A percentile compares a stretch with the other conserved stretches of the same genome.
These are phyloP conservation scores for Calonectria leucothoes DNA, from an alignment of 2,329 filamentous ascomycete species.

Conservation along the genomic window DNA sequence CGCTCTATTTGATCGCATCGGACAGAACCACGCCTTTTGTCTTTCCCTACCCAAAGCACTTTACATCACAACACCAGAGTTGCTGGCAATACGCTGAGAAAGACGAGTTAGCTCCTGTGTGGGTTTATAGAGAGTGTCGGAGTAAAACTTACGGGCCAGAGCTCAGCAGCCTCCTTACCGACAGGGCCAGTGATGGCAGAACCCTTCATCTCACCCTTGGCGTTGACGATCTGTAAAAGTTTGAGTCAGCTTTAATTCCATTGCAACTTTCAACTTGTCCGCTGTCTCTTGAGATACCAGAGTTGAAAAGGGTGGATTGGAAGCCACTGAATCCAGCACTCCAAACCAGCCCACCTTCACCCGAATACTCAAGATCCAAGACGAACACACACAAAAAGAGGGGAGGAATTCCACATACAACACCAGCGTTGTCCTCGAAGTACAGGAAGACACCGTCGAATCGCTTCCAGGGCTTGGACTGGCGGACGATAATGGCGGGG, in stretches of 20 bases:
- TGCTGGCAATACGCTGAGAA: conserved; percentile 94
- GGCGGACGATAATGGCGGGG: conserved; percentile 98
- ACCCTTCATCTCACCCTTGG: conserved; percentile 99
- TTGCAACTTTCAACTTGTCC: background rate
- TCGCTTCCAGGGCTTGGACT: conserved; percentile 99
- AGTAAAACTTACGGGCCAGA: conserved; percentile 86
- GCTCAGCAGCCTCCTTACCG: conserved; percentile 99
- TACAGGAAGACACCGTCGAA: conserved; percentile 99
- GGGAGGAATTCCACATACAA: conserved; percentile 71
- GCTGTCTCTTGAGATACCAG: background rate
- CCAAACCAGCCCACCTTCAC: background rate
- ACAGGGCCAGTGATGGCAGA: conserved; percentile 99
- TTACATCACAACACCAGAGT: conserved; percentile 99
- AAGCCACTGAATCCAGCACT: background rate
- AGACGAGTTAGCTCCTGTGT: conserved; percentile 45
- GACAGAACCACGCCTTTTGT: conserved; percentile 47
- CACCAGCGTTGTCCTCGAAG: conserved; percentile 99
- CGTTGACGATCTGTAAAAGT: conserved; percentile 88
- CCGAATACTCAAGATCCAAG: background rate
- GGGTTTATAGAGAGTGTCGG: background rate
- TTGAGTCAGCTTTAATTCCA: conserved; percentile 48
- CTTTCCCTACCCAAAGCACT: conserved; percentile 50
- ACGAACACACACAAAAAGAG: background rate
- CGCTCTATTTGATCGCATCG: conserved; percentile 50
- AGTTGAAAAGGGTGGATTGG: background rate